phyloP scores from a whole-genome alignment of 495 filamentous ascomycete genomes.

The Thozetella sp. region DNA sequence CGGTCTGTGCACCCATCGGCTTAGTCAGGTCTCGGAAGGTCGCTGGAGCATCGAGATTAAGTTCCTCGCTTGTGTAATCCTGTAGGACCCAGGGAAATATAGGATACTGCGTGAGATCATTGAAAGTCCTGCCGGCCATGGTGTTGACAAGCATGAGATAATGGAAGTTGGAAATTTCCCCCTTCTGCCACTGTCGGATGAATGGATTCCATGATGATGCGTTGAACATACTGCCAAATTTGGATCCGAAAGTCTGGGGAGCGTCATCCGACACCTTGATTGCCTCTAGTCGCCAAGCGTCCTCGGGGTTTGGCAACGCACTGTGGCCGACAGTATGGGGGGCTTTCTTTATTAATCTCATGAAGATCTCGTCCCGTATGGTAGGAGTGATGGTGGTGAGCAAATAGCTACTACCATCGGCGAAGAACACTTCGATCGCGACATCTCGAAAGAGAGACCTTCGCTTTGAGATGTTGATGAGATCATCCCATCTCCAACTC shows the following conservation, averaged over 20 bases:
- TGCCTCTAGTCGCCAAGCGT: constrained; percentile 86
- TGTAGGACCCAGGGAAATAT: constrained; percentile 97
- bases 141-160: constrained; percentile 99
- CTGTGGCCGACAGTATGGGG: constrained; percentile 66
- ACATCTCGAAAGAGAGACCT: constrained; percentile 96
- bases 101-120: constrained; percentile 96
- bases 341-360: constrained; percentile 72
- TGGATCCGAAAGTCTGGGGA: constrained; percentile 84
- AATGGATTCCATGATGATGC: constrained; percentile 72
- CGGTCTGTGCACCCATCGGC: constrained; percentile 91
- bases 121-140: constrained; percentile 95
- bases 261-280: constrained; percentile 79
- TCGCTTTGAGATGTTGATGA: constrained; percentile 95
- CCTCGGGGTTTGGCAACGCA: constrained; percentile 57
- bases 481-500: constrained; percentile 91
- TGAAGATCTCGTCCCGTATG: constrained; percentile 77
- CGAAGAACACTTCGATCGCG: constrained; percentile 93
- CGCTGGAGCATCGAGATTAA: constrained; percentile 80
- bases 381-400: constrained; percentile 75
- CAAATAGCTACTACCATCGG: constrained; percentile 92
- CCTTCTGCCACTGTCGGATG: constrained; percentile 88
- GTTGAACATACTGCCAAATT: constrained; percentile 92
- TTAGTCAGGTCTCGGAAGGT: constrained; percentile 91
- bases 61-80: constrained; percentile 94
- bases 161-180: constrained; percentile 97